Evolutionary conservation across 2,329 filamentous ascomycete genomes (phyloP).

Genomic region (Arthrobotrys entomopaga): DNA sequence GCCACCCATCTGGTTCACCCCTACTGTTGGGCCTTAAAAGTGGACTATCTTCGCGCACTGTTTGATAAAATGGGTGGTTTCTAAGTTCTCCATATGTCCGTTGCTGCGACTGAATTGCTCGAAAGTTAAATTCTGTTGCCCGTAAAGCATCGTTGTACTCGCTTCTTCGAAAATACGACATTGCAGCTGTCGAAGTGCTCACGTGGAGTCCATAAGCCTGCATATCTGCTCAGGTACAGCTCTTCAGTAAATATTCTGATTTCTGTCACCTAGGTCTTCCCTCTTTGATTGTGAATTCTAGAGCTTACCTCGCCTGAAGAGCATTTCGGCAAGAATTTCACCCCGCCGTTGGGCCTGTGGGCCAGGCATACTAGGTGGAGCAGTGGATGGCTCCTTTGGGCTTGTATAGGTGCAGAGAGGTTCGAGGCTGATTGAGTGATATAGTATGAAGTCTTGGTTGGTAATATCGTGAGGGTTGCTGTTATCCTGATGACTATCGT

Average conservation of each 20-base stretch:
- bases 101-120: constrained; percentile 47
- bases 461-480: not conserved
- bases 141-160: constrained; percentile 48
- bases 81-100: constrained; percentile 41
- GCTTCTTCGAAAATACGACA: constrained; percentile 46
- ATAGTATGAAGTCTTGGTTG: constrained; percentile 7
- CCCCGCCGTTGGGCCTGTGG: constrained; percentile 32
- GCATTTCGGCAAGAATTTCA: constrained; percentile 43
- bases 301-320: constrained; percentile 46
- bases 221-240: constrained; percentile 26
- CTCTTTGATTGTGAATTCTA: not conserved
- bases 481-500: not conserved
- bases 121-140: constrained; percentile 51
- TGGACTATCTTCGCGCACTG: constrained; percentile 32
- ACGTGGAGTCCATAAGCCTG: constrained; percentile 47
- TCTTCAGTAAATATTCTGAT: not conserved
- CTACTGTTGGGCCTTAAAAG: constrained; percentile 18
- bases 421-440: constrained; percentile 12
- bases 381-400: constrained; percentile 36
- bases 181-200: constrained; percentile 46
- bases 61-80: constrained; percentile 46
- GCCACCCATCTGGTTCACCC: constrained; percentile 7
- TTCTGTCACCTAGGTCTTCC: not conserved
- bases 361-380: constrained; percentile 29
- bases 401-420: constrained; percentile 30